Percentiles rank a stretch among this genome's conserved stretches.
phyloP scores from a whole-genome alignment of 306 rosid genomes.

The Corylus avellana region DNA sequence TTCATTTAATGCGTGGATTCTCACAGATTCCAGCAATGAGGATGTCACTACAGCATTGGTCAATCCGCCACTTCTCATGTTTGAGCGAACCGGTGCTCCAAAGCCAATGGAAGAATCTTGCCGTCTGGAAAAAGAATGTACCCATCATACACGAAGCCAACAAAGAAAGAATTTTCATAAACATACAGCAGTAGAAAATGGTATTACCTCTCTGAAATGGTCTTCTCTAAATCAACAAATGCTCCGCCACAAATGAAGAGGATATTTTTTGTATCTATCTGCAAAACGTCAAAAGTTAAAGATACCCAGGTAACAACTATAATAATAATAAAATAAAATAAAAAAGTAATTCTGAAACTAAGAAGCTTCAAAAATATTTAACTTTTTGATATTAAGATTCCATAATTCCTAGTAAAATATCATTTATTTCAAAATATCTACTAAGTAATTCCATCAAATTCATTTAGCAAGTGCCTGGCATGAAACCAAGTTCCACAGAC shows the following conservation, averaged over 20 bases:
- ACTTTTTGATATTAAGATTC: conserved; percentile 6
- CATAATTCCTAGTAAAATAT: not conserved
- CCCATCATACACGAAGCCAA: not conserved
- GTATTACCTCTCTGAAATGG: conserved; percentile 64
- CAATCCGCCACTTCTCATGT: conserved; percentile 49
- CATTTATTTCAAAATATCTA: not conserved
- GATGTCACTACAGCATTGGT: conserved; percentile 55
- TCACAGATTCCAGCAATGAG: conserved; percentile 66
- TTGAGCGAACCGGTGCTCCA: conserved; percentile 71
- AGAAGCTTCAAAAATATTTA: conserved; percentile 1
- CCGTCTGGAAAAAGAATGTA: conserved; percentile 36
- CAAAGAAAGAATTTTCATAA: not conserved
- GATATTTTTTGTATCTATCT: conserved; percentile 67
- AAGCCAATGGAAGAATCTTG: conserved; percentile 84
- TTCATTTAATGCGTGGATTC: conserved; percentile 34
- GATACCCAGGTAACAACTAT: conserved; percentile 9
- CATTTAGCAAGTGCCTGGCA: not conserved
- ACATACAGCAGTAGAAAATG: conserved; percentile 14
- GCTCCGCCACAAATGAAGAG: conserved; percentile 82
- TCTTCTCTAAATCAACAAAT: conserved; percentile 71
- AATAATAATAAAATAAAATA: not conserved
- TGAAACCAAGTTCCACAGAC: not conserved
- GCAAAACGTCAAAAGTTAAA: conserved; percentile 23
- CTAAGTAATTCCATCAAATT: not conserved
- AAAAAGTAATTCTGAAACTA: conserved; percentile 18